These are phyloP conservation scores for Lentinula boryana DNA, from an alignment of 768 basidiomycete genomes.

Conservation along the genomic window DNA sequence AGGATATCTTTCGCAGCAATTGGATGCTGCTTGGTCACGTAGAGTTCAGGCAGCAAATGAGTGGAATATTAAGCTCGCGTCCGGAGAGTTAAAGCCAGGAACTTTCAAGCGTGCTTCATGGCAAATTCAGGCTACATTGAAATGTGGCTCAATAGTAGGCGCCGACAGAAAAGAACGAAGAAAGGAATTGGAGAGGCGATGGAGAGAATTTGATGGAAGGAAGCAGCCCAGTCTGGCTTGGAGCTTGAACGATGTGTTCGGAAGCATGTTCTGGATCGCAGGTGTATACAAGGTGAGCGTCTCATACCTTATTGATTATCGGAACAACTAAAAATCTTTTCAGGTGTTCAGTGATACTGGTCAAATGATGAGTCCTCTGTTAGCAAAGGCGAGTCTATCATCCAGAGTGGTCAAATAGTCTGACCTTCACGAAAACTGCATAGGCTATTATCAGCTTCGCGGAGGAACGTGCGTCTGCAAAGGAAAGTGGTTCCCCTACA, in stretches of 20 bases:
- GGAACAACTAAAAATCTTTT: neutral
- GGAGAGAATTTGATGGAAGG: conserved; percentile 39
- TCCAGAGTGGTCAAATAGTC: neutral
- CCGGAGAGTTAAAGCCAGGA: conserved; percentile 37
- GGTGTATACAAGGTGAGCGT: conserved; percentile 49
- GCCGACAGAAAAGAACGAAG: conserved; percentile 21
- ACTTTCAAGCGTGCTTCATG: conserved; percentile 33
- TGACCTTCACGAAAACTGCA: neutral
- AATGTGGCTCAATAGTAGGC: conserved; percentile 7
- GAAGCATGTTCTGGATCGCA: conserved; percentile 54
- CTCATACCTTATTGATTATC: neutral
- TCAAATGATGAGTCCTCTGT: conserved; percentile 56
- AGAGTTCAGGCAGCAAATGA: conserved; percentile 41
- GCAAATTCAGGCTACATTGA: conserved; percentile 24
- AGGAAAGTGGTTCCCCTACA: conserved; percentile 22
- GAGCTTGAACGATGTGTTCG: conserved; percentile 58
- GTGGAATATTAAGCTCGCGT: conserved; percentile 49
- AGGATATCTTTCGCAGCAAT: conserved; percentile 39
- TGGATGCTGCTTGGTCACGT: conserved; percentile 50
- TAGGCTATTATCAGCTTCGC: conserved; percentile 59
- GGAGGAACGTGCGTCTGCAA: conserved; percentile 37
- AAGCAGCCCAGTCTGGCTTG: conserved; percentile 48
- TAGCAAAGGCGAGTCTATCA: conserved; percentile 41
- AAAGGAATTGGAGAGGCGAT: conserved; percentile 28
- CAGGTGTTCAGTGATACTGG: conserved; percentile 57